Percentiles rank a stretch among this genome's conserved stretches.
These are phyloP conservation scores for Eutrema heterophyllum DNA, from an alignment of 345 rosid species.

Conservation along the genomic window DNA sequence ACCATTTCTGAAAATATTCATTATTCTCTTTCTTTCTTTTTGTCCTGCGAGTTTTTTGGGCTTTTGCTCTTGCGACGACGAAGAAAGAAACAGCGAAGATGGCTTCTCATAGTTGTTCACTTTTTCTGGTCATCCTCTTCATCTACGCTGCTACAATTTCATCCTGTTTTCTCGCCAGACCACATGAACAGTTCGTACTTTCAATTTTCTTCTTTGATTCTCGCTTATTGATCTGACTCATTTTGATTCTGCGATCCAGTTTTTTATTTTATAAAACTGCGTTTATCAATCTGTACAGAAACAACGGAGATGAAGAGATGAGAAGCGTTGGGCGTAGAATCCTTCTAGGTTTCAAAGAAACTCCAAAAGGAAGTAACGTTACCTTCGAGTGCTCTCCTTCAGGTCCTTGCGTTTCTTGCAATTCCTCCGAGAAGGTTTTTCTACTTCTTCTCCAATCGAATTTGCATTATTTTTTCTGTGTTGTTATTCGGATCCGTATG, in stretches of 20 bases:
- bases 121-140: constrained; percentile 12
- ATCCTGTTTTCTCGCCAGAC: neutral
- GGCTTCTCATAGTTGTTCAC: constrained; percentile 23
- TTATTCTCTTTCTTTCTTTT: neutral
- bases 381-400: constrained; percentile 86
- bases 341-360: constrained; percentile 66
- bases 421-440: constrained; percentile 73
- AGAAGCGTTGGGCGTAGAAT: constrained; percentile 43
- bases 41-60: neutral
- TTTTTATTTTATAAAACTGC: neutral
- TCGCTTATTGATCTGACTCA: constrained; percentile 12
- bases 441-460: neutral
- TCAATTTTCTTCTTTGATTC: neutral
- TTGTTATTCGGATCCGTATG: neutral
- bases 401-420: constrained; percentile 88
- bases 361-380: constrained; percentile 51
- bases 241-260: neutral
- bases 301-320: constrained; percentile 13
- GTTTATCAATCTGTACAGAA: neutral
- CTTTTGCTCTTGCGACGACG: constrained; percentile 1
- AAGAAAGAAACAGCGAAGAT: constrained; percentile 22
- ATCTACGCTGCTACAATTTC: constrained; percentile 6
- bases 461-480: neutral
- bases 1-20: neutral
- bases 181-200: constrained; percentile 26